Evolutionary conservation across 75 land plant species (phyloP), one percentile per base, ranked within the genome.

Genomic region (Ceratopteris richardii): DNA sequence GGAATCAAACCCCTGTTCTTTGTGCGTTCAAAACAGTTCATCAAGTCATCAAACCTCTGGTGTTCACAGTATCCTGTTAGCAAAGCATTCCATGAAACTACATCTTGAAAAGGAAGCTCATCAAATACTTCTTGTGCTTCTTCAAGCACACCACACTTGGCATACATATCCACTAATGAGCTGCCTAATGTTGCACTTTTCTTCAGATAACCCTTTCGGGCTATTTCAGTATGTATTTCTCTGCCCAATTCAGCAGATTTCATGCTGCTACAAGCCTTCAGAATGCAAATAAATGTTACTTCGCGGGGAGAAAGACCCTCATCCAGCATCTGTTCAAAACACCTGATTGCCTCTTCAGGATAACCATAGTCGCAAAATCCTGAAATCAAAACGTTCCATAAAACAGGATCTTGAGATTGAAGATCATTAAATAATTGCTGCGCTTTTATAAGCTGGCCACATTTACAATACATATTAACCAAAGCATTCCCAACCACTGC

Each of bases 371-470:
- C 70, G 10, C 77, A 79, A 59, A 66, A 73, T 13, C 85, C 89
- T 44, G 48, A 44, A 29, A 85, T 85, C 72, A 85, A 75, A 9
- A 84, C 55, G 58, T 81, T 85, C 89, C 89, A 85, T 16, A 69
- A 68, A 37, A 64, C 55, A 28, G 26, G 33, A 53, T 62, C 31
- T 51, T 54, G 19, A n/a, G 36, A 18, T 19, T 20, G 29, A 16
- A 68, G 33, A 24, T 68, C 47, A 29, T 68, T 55, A 64, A 68
- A 63, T 25, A 68, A 37, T 29, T 62, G n/a, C 12, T 54, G 70
- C 3, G 70, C 70, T 29, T 31, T 37, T 22, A 27, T 58, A 31
- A 52, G 20, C 3, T 30, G 27, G 13, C 65, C 65, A 52, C 65
- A 62, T 62, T 51, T 62, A 13, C 22, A 29, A 51, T 62, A 62